These are phyloP conservation scores for Fusarium dlaminii DNA, from an alignment of 2,329 filamentous ascomycete genomes.

Conservation along the genomic window DNA sequence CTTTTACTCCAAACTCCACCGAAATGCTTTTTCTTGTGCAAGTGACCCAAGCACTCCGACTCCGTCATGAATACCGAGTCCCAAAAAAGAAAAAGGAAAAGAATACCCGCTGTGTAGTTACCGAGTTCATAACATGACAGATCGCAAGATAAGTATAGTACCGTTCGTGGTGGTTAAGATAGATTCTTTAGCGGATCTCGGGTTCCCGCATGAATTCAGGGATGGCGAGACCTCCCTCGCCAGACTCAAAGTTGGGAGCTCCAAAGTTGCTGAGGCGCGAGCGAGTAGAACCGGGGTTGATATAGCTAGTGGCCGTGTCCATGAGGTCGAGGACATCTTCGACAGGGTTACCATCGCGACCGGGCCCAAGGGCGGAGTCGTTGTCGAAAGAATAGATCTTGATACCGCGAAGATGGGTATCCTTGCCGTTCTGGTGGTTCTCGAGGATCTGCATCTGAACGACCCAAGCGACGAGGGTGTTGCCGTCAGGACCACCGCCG, in stretches of 20 bases:
- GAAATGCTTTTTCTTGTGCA: not conserved
- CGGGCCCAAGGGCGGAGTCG: slow-evolving; percentile 55
- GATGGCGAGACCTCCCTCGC: slow-evolving; percentile 49
- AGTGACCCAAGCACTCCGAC: not conserved
- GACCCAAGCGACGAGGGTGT: slow-evolving; percentile 86
- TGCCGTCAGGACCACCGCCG: slow-evolving; percentile 70
- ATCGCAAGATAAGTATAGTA: not conserved
- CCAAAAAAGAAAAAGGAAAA: not conserved
- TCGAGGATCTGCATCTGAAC: slow-evolving; percentile 91
- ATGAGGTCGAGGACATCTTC: slow-evolving; percentile 44
- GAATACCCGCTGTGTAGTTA: not conserved
- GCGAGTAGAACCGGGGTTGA: slow-evolving; percentile 3
- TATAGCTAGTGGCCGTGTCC: slow-evolving; percentile 24
- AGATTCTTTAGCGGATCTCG: slow-evolving; percentile 50
- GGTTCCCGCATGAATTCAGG: slow-evolving; percentile 57
- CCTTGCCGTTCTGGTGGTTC: slow-evolving; percentile 99
- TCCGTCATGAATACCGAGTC: not conserved
- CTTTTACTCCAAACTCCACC: slow-evolving; percentile 19
- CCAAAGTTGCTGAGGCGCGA: slow-evolving; percentile 45
- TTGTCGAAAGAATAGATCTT: slow-evolving; percentile 78
- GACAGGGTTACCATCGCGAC: slow-evolving; percentile 48
- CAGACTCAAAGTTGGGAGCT: slow-evolving; percentile 45
- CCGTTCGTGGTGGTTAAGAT: not conserved
- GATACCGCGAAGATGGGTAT: slow-evolving; percentile 94
- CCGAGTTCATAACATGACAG: not conserved